Evolutionary conservation across 768 basidiomycete genomes (phyloP), one percentile per base, ranked within the genome.

Genomic region (Dentipellis fragilis): DNA sequence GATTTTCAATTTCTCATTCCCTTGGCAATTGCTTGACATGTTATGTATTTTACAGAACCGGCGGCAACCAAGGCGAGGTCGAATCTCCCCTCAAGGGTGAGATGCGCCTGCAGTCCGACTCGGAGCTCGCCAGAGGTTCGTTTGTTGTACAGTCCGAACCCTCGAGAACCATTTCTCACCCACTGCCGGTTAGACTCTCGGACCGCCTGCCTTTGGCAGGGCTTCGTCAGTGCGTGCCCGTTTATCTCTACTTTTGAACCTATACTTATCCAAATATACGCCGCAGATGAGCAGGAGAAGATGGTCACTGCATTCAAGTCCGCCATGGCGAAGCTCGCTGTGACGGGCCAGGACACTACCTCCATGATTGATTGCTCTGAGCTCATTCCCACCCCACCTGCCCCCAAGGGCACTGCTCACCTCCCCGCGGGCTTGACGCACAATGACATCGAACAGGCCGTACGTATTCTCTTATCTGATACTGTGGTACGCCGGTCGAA

Each of bases 141-240:
- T 51, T n/a, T 16, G 34, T 11, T n/a, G 37, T 49, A 23, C 40
- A n/a, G 12, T 42, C 51, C 17, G 12, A 3, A 16, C 12, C 48
- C 23, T 21, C 34, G 37, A 29, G 11, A 37, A 6, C 10, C 10
- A 8, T 40, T 40, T 37, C 48, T 51, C 6, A 57, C 11, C 49
- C 35, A 3, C 47, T 19, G 38, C 11, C 9, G n/a, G 42, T 16
- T 54, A 67, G 74, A 78, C 64, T 57, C 69, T 4, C 66, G 73
- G 45, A 80, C 78, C 19, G 70, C 74, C 12, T 79, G 78, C 67
- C 60, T 62, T 45, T 79, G 77, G 77, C 78, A 79, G 63, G 66
- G 68, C 1, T 69, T 73, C 57, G 72, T 71, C 34, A 60, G 48
- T 49, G 12, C 8, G 16, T 49, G 19, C 23, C 5, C 48, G 2